Conservation (phyloP, 2,329 filamentous ascomycete species). For the Hypoxylon rubiginosum region DNA sequence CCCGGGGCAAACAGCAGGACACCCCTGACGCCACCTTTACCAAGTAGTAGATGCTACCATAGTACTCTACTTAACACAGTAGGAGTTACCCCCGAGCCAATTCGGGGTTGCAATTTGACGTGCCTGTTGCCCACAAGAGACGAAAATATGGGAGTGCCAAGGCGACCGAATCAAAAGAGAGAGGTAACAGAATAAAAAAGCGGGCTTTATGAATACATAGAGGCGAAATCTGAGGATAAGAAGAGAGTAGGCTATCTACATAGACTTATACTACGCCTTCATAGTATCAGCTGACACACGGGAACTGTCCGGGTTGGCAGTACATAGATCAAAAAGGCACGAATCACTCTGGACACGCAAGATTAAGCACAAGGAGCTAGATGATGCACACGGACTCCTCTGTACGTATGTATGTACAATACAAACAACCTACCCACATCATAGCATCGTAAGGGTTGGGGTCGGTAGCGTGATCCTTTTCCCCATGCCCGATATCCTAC, state of each 20-base stretch:
- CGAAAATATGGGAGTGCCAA: constrained; percentile 30
- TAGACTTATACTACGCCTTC: not conserved
- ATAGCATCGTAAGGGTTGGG: constrained; percentile 9
- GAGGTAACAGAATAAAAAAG: constrained; percentile 12
- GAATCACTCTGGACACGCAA: constrained; percentile 12
- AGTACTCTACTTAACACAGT: too few relatives aligned
- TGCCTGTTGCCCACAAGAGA: constrained; percentile 15
- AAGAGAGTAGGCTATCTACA: not conserved
- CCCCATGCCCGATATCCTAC: constrained; percentile 32
- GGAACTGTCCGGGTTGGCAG: not conserved
- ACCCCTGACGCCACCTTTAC: constrained; percentile 10
- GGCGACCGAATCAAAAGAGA: constrained; percentile 18
- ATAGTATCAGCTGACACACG: not conserved
- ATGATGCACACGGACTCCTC: constrained; percentile 27
- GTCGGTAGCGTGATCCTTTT: constrained; percentile 22
- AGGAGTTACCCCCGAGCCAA: constrained; percentile 27
- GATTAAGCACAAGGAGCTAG: constrained; percentile 31
- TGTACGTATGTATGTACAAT: constrained; percentile 8
- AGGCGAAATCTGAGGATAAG: not conserved
- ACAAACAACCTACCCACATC: not conserved
- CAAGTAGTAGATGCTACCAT: constrained; percentile 24
- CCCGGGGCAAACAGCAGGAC: constrained; percentile 25
- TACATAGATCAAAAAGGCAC: not conserved
- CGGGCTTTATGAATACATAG: not conserved
- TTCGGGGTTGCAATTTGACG: constrained; percentile 6